A percentile compares a stretch with the other conserved stretches of the same genome.
Evolutionary conservation across 345 rosid genomes (phyloP).

Genomic region (Camelina hispida): DNA sequence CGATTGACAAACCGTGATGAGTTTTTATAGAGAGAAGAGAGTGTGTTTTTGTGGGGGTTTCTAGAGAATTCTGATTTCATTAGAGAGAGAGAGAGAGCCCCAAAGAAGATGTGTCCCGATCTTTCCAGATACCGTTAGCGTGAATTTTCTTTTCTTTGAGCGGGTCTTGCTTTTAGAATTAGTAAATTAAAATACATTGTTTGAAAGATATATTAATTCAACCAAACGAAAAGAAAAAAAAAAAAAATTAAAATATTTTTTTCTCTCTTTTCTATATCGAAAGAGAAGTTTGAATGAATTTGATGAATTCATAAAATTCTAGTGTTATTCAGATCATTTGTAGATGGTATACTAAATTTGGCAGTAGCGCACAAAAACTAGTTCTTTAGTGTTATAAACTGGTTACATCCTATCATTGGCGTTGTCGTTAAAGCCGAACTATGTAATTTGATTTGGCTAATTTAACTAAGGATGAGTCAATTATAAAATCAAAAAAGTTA

Average conservation of each 20-base stretch:
- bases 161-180: not conserved
- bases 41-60: not conserved
- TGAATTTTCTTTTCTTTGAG: not conserved
- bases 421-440: not conserved
- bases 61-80: not conserved
- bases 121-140: conserved; percentile 28
- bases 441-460: not conserved
- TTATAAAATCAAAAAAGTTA: not conserved
- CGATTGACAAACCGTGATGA: not conserved
- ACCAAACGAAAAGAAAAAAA: no score
- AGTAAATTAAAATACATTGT: no score
- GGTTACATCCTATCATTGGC: not conserved
- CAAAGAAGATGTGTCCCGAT: conserved; percentile 24
- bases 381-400: no score
- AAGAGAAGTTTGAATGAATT: no score
- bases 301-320: no score
- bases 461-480: not conserved
- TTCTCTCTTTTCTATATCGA: no score
- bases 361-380: no score
- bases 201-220: no score
- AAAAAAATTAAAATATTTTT: no score
- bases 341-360: no score
- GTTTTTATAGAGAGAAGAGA: not conserved
- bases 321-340: no score
- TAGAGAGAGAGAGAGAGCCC: not conserved